Evolutionary conservation across 73 alveolate species (phyloP), one percentile per base, ranked within the genome.

Genomic region (Blepharisma japonicum): DNA sequence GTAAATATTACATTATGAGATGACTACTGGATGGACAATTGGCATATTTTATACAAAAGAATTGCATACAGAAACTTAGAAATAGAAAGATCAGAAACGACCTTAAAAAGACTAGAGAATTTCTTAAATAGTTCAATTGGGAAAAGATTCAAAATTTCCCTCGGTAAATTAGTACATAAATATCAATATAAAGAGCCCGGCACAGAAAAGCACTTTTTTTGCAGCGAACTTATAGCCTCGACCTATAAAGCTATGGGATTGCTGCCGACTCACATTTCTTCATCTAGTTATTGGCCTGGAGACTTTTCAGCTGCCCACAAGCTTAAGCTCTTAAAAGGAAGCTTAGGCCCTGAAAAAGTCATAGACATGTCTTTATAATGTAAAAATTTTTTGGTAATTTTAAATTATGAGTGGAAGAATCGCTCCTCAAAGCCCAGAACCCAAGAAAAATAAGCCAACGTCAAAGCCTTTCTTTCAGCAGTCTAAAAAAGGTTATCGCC

Each of bases 161-260:
- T 82, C 21, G n/a, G 56, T 11, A 77, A 56, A 50, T 6, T 42
- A 23, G 71, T 48, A 32, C 81, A 79, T 46, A 51, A 7, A 6
- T 7, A 45, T 5, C 48, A 68, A 21, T n/a, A 25, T 6, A 51
- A 56, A 6, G 79, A 68, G 55, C 77, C 74, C 0, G 74, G 74
- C 2, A 54, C 6, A 68, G 77, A 39, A 70, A 53, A 80, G 53
- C 38, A 55, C 14, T 84, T 79, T 71, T 89, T 89, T 67, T 89
- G 96, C 39, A 85, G 93, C 7, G 96, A 89, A 71, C 82, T 89
- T 5, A 89, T 82, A 0, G 96, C 96, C 5, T 66, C 85, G 53
- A 86, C 87, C 0, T 86, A 68, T 66, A 89, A 89, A 72, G 45
- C 86, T 49, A 50, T 89, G 18, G 96, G 96, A 20, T 67, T 89